Conservation (phyloP, 2,329 filamentous ascomycete genomes). For the Moelleriella libera region DNA sequence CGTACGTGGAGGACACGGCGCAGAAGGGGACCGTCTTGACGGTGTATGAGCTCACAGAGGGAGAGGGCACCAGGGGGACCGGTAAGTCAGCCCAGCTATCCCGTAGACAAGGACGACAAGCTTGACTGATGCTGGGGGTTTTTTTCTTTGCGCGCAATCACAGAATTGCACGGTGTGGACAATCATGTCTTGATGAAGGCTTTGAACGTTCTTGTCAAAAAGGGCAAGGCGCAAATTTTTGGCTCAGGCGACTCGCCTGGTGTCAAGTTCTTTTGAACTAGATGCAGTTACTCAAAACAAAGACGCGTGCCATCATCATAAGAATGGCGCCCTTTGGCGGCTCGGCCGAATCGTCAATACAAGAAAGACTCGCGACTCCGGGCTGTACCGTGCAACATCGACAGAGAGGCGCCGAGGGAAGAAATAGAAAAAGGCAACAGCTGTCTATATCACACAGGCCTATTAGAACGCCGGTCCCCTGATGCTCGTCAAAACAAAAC, state of each 20-base stretch:
- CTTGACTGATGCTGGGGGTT: too few species aligned
- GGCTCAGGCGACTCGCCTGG: slow-evolving; percentile 77
- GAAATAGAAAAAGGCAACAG: too few species aligned
- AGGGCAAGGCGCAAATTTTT: slow-evolving; percentile 87
- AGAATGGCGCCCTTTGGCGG: too few species aligned
- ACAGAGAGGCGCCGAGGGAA: too few species aligned
- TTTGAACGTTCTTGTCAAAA: slow-evolving; percentile 70
- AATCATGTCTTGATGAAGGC: slow-evolving; percentile 65
- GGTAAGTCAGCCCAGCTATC: slow-evolving; percentile 24
- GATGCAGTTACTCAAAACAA: background rate
- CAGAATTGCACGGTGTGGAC: slow-evolving; percentile 84
- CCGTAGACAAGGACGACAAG: background rate
- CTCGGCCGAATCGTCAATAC: too few species aligned
- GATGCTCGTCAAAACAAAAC: background rate
- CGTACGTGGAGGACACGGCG: slow-evolving; percentile 75
- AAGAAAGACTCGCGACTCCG: too few species aligned
- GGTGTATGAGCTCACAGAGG: slow-evolving; percentile 78
- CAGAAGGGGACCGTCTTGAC: slow-evolving; percentile 85
- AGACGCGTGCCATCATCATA: background rate
- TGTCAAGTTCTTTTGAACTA: slow-evolving; percentile 82
- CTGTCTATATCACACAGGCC: background rate
- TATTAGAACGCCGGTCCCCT: background rate
- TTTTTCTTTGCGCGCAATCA: background rate
- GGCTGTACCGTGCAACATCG: too few species aligned
- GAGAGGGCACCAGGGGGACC: slow-evolving; percentile 61